Base-by-base conservation (phyloP, 805 yeast species). In the Sugiyamaella americana region DNA sequence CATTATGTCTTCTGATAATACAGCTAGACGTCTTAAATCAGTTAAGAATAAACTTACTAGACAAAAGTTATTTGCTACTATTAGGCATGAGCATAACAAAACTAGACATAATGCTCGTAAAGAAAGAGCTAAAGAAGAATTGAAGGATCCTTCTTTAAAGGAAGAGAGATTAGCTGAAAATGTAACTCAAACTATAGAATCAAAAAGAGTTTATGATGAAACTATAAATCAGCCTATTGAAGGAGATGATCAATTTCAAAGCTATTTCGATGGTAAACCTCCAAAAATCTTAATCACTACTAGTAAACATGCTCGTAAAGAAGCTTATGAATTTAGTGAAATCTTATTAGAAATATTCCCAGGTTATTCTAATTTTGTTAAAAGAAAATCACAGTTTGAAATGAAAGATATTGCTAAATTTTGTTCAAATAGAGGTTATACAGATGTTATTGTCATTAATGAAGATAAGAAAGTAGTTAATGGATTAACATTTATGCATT, bases 281-380 rank as follows among this genome's bases (percentile, higher is more conserved):
- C 98, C 98, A 40, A 93, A 93, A 64, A 84, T 93, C 40, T 72
- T 93, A 47, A 69, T 93, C 46, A 93, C 98, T 5, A 93, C 98
- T 5, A 87, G 81, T 65, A 86, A 86, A 35, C 74, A 80, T 56
- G 96, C 98, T 13, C 81, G 80, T 58, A 86, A 85, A 60, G 76
- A 78, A 35, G 97, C 96, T 0, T 89, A 87, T 63, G 89, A 84
- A 59, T 88, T 93, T 69, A 89, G 96, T 5, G 93, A 89, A 52
- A 74, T 84, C 47, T 69, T 93, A 54, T 76, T 85, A 68, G 96
- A 88, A 53, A 74, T 89, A 32, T 66, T 93, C 35, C 98, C 98
- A 32, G 44, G 38, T 18, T 82, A 85, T 57, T 78, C 84, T 1
- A 82, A 89, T 4, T 93, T 91, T 62, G 80, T 89, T 50, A 87